These are phyloP conservation scores for Candida mesenterica DNA, from an alignment of 1,139 yeast species.

Conservation along the genomic window DNA sequence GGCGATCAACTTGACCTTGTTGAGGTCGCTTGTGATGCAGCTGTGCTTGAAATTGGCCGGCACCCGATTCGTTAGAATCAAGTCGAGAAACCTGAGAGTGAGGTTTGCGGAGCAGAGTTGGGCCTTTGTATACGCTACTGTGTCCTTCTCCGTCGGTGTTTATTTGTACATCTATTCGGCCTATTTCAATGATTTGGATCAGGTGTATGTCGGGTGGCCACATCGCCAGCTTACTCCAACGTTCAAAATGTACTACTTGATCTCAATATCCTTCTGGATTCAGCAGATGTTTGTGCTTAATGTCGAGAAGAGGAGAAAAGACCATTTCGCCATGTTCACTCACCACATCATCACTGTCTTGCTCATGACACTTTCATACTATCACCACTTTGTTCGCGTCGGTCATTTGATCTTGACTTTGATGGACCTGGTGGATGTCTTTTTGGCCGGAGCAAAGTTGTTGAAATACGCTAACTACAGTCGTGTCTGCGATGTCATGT, in stretches of 20 bases:
- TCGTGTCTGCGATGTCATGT: conserved; percentile 64
- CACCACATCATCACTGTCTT: conserved; percentile 82
- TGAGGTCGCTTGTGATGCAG: conserved; percentile 61
- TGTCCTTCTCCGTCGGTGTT: conserved; percentile 58
- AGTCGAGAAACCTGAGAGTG: conserved; percentile 49
- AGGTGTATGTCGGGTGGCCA: conserved; percentile 76
- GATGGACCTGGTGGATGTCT: conserved; percentile 82
- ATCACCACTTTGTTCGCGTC: conserved; percentile 67
- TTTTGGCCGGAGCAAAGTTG: conserved; percentile 71
- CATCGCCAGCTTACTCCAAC: conserved; percentile 48
- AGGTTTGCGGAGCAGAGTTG: conserved; percentile 90
- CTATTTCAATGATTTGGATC: conserved; percentile 58
- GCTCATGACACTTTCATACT: conserved; percentile 70
- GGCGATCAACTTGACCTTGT: conserved; percentile 55
- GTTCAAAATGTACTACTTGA: conserved; percentile 71
- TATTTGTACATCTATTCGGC: conserved; percentile 56
- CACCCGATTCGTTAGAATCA: conserved; percentile 32
- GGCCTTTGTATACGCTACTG: conserved; percentile 61
- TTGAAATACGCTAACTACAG: conserved; percentile 68
- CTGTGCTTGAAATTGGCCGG: conserved; percentile 17
- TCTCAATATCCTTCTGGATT: conserved; percentile 74
- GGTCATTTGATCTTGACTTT: conserved; percentile 77
- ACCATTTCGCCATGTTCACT: conserved; percentile 79
- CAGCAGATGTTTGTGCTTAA: conserved; percentile 77
- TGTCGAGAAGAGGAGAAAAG: conserved; percentile 78